A percentile compares a stretch with the other conserved stretches of the same genome.
These are phyloP conservation scores for Pseudogymnoascus pannorum DNA, from an alignment of 2,329 filamentous ascomycete species.

Conservation along the genomic window DNA sequence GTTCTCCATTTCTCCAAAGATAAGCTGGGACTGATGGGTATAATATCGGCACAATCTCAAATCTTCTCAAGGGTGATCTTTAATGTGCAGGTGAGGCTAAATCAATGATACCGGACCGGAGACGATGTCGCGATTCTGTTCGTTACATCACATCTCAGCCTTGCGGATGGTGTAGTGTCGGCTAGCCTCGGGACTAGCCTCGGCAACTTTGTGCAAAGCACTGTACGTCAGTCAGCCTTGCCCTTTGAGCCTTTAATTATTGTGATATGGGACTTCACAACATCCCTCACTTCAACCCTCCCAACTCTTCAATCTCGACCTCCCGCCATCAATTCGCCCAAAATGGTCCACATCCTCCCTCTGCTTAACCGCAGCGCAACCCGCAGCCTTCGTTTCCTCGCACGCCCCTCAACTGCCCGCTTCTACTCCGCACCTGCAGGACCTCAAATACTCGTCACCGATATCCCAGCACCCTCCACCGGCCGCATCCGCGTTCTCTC, in stretches of 20 bases:
- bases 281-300: not conserved
- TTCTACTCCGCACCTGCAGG: constrained; percentile 4
- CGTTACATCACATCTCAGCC: not conserved
- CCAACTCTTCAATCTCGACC: not conserved
- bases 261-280: not conserved
- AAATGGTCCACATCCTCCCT: not conserved
- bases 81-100: not conserved
- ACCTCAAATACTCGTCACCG: constrained; percentile 5
- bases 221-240: constrained; percentile 7
- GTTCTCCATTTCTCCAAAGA: not conserved
- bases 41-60: not conserved
- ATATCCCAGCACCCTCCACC: constrained; percentile 67
- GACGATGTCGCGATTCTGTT: not conserved
- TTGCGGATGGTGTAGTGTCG: constrained; percentile 2
- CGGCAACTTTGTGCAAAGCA: not conserved
- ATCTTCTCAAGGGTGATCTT: not conserved
- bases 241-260: not conserved
- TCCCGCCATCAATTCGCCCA: not conserved
- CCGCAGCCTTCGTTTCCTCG: constrained; percentile 7
- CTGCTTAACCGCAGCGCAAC: not conserved
- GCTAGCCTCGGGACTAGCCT: constrained; percentile 6
- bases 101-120: not conserved
- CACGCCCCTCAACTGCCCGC: not conserved
- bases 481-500: constrained; percentile 85
- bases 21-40: not conserved